Conservation (phyloP, 148 eudicot genomes). For the Mesembryanthemum crystallinum region DNA sequence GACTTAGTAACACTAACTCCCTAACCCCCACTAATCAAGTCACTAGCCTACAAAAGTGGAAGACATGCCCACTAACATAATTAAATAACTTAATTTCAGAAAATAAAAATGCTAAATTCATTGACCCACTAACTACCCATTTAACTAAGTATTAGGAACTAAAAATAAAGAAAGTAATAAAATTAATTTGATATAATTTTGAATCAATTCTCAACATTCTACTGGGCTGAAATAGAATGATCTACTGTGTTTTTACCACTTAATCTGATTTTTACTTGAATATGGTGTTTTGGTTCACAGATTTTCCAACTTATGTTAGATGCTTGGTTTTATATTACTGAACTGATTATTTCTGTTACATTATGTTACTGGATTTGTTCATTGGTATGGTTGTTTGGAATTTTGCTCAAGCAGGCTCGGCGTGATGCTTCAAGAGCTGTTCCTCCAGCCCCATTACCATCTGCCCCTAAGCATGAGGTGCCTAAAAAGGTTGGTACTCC, state of each 20-base stretch:
- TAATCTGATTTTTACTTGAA: not conserved
- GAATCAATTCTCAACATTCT: too few species aligned
- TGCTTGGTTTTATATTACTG: slow-evolving; percentile 5
- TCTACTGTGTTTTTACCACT: not conserved
- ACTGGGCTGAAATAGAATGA: slow-evolving; percentile 1
- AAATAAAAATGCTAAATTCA: too few species aligned
- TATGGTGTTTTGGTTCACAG: too few species aligned
- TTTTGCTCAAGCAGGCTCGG: slow-evolving; percentile 43
- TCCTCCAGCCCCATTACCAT: slow-evolving; percentile 46
- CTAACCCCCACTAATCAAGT: too few species aligned
- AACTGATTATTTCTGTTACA: not conserved
- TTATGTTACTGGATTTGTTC: not conserved
- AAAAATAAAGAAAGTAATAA: too few species aligned
- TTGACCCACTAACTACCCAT: too few species aligned
- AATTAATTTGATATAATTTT: too few species aligned
- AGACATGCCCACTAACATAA: too few species aligned
- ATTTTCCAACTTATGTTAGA: not conserved
- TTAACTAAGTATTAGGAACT: too few species aligned
- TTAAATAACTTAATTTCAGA: too few species aligned
- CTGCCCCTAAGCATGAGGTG: slow-evolving; percentile 50
- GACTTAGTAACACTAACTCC: too few species aligned
- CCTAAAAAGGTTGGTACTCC: slow-evolving; percentile 46
- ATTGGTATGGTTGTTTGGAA: not conserved
- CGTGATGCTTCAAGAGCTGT: slow-evolving; percentile 37
- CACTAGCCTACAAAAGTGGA: too few species aligned